phyloP scores from a whole-genome alignment of 495 filamentous ascomycete genomes.

The Talaromyces wortmannii region DNA sequence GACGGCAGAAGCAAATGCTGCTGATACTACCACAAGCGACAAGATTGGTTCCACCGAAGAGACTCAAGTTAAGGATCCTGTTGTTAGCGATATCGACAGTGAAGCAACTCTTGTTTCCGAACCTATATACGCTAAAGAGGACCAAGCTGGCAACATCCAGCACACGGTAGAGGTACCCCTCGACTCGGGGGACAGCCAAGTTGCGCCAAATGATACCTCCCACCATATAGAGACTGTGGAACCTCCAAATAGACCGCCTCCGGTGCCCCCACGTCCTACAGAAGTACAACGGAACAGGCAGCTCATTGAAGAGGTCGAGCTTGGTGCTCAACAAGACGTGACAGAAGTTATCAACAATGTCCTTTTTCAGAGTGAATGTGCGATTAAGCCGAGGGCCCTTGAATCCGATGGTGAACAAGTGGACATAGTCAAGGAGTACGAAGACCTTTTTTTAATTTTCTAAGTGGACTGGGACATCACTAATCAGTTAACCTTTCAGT shows the following conservation, averaged over 20 bases:
- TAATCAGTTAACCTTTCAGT: conserved; percentile 22
- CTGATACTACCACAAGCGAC: neutral
- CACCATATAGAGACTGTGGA: conserved; percentile 10
- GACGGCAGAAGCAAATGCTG: neutral
- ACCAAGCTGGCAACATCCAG: conserved; percentile 16
- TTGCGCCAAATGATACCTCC: conserved; percentile 4
- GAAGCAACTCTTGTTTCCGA: conserved; percentile 47
- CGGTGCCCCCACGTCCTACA: conserved; percentile 40
- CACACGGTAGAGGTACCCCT: conserved; percentile 17
- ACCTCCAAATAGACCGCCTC: conserved; percentile 28
- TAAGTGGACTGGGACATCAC: conserved; percentile 1
- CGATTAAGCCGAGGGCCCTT: conserved; percentile 60
- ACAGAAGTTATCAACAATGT: conserved; percentile 92
- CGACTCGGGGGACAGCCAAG: conserved; percentile 10
- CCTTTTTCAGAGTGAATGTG: conserved; percentile 81
- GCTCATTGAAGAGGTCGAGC: conserved; percentile 49
- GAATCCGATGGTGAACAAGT: conserved; percentile 65
- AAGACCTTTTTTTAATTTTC: neutral
- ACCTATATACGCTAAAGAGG: neutral
- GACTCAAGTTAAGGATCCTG: conserved; percentile 12
- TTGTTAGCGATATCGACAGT: conserved; percentile 30
- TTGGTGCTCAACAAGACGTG: conserved; percentile 78
- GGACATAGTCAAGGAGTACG: conserved; percentile 66
- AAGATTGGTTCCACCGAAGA: conserved; percentile 16
- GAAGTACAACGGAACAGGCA: conserved; percentile 29